Percentiles rank a stretch among this genome's conserved stretches.
Evolutionary conservation across 352 stramenopile species (phyloP).

Genomic region (Paralagenidium karlingii): DNA sequence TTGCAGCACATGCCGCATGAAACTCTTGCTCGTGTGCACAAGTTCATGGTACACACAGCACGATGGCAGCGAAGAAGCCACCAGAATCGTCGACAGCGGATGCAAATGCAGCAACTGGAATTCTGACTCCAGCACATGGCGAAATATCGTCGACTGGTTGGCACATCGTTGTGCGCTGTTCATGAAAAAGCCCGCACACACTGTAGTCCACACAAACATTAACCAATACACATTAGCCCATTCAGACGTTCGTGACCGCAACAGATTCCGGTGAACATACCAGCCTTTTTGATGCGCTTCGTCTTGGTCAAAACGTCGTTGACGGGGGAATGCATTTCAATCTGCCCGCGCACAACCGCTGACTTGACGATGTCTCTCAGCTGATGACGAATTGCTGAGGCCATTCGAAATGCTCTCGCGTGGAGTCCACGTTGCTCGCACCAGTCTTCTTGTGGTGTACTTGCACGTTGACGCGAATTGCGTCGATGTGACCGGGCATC

Average conservation of each 20-base stretch:
- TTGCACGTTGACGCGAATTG: too few relatives aligned
- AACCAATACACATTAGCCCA: background rate
- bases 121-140: constrained; percentile 9
- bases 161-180: constrained; percentile 46
- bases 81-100: constrained; percentile 23
- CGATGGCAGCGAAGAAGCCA: constrained; percentile 16
- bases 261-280: constrained; percentile 16
- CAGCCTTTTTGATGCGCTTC: background rate
- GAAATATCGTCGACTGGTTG: constrained; percentile 41
- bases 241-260: constrained; percentile 11
- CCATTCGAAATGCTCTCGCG: constrained; percentile 37
- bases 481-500: constrained; percentile 4
- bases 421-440: constrained; percentile 35
- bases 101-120: constrained; percentile 51
- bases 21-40: constrained; percentile 54
- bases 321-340: constrained; percentile 3
- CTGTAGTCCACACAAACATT: constrained; percentile 2
- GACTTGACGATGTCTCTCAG: constrained; percentile 48
- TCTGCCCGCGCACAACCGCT: too few relatives aligned
- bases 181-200: constrained; percentile 59
- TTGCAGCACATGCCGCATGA: constrained; percentile 40
- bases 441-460: constrained; percentile 36
- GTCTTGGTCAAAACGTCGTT: constrained; percentile 3
- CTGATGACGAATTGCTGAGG: constrained; percentile 32
- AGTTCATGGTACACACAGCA: constrained; percentile 65